Base-by-base conservation (phyloP, 176 grass and related monocot species). In the Avena atlantica region DNA sequence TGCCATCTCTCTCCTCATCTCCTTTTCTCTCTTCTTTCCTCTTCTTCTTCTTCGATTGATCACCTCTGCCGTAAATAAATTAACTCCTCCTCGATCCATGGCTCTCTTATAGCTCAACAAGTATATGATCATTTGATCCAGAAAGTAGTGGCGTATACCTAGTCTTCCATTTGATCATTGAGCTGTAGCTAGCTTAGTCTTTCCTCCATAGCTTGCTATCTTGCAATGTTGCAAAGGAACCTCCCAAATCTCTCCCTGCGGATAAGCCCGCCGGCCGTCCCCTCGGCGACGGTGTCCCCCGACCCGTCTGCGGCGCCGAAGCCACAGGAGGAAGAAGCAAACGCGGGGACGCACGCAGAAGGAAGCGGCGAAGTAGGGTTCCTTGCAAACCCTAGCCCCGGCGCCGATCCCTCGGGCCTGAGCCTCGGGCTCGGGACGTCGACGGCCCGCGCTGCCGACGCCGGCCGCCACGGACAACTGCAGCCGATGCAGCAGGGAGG, bases 161-260 rank as follows among this genome's bases (percentile, higher is more conserved):
- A 76, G n/a, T 19, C 4, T 24, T 61, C 12, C 50, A 6, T 81
- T 76, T 70, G 77, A 88, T 85, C 82, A 51, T 70, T 81, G 29
- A 71, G 11, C 19, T 81, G 52, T 34, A 12, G 73, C 8, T 34
- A 12, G 73, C 8, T 25, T 27, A 17, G 34, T 27, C 19, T 6
- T 24, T 20, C 17, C 23, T 23, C 27, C 69, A 10, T 74, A 87
- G 80, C 49, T 57, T 31, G 62, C 0, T 12, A 70, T 68, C 68
- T 85, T 81, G 81, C 85, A 90, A 89, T 89, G 58, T 88, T 88
- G 78, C 68, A 79, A 48, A 90, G 79, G 52, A 86, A 83, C 71
- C 93, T 73, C 37, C 93, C 89, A 27, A 94, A 93, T 84, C 96
- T 98, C 37, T 95, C 91, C 53, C 93, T 98, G 19, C 84, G 86